These are phyloP conservation scores for Mediolabrus comicus DNA, from an alignment of 108 stramenopile genomes.

Conservation along the genomic window DNA sequence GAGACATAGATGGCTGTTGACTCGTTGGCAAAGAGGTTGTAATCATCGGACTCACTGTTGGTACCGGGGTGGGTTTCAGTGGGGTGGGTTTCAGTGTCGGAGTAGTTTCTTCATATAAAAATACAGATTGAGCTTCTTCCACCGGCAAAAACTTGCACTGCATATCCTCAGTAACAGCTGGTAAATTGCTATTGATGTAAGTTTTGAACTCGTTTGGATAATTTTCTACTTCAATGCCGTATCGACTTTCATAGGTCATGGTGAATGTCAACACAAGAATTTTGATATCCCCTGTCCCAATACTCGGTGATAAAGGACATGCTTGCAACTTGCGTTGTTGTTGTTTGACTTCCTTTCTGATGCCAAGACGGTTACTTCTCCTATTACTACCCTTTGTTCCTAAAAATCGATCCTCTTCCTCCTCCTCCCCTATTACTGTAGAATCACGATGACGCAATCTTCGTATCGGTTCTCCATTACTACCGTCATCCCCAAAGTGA, in stretches of 20 bases:
- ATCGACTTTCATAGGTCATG: slow-evolving; percentile 48
- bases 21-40: background rate
- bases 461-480: background rate
- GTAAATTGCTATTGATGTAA: slow-evolving; percentile 51
- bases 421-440: too few species aligned
- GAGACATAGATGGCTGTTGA: slow-evolving; percentile 5
- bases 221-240: slow-evolving; percentile 46
- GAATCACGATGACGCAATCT: too few species aligned
- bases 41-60: background rate
- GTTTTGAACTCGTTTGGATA: slow-evolving; percentile 50
- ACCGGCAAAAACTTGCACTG: slow-evolving; percentile 45
- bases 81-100: slow-evolving; percentile 47
- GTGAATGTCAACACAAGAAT: slow-evolving; percentile 24
- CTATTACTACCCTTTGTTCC: too few species aligned
- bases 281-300: background rate
- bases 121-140: slow-evolving; percentile 12
- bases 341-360: background rate
- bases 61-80: too few species aligned
- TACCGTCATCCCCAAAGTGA: background rate
- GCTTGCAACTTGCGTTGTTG: slow-evolving; percentile 1
- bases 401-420: too few species aligned
- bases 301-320: too few species aligned
- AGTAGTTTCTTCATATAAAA: slow-evolving; percentile 16
- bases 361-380: background rate
- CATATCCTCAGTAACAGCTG: slow-evolving; percentile 43